A percentile compares a stretch with the other conserved stretches of the same genome.
These are phyloP conservation scores for Boeremia lycopersici DNA, from an alignment of 2,329 filamentous ascomycete genomes.

Conservation along the genomic window DNA sequence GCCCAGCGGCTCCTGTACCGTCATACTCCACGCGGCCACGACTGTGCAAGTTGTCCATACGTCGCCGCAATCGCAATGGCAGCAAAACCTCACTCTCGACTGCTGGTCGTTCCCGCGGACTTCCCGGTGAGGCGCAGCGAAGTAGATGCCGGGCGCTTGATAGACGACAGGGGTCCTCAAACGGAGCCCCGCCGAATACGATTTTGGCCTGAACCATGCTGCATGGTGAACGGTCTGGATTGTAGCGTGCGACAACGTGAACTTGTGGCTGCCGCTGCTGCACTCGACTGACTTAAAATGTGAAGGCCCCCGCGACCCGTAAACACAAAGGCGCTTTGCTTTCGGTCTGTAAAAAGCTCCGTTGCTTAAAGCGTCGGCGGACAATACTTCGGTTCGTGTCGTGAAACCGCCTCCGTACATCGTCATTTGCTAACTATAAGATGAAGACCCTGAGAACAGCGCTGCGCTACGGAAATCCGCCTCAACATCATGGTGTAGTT, in stretches of 20 bases:
- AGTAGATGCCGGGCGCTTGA: constrained; percentile 2
- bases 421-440: constrained; percentile 2
- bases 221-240: constrained; percentile 10
- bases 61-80: background rate
- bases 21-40: no score
- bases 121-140: constrained; percentile 6
- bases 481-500: background rate
- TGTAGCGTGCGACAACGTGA: constrained; percentile 11
- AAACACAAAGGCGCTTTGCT: background rate
- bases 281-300: constrained; percentile 1
- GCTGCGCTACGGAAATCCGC: background rate
- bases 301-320: background rate
- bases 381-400: constrained; percentile 8
- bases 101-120: background rate
- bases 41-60: background rate
- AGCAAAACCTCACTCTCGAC: background rate
- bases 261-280: constrained; percentile 10
- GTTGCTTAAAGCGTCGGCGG: background rate
- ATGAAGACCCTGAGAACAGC: background rate
- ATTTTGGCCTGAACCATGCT: constrained; percentile 2
- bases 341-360: background rate
- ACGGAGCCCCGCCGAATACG: constrained; percentile 3
- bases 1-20: no score
- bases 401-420: constrained; percentile 3
- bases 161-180: constrained; percentile 1